These are phyloP conservation scores for Penicillium janthinellum DNA, from an alignment of 2,329 filamentous ascomycete species.

Conservation along the genomic window DNA sequence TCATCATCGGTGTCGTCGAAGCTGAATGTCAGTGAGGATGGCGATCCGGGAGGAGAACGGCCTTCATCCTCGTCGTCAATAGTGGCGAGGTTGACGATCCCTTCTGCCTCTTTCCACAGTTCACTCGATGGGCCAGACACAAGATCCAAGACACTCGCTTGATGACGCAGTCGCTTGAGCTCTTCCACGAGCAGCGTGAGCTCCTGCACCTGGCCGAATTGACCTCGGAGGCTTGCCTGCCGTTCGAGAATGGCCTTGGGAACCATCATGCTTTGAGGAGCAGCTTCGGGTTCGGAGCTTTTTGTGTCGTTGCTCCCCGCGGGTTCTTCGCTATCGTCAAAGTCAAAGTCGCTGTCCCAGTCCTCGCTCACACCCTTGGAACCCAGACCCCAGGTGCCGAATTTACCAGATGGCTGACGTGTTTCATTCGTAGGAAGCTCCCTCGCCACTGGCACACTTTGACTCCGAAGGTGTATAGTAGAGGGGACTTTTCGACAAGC, in stretches of 20 bases:
- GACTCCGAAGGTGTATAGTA: slow-evolving; percentile 64
- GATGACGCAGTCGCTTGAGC: slow-evolving; percentile 61
- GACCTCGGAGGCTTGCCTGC: slow-evolving; percentile 65
- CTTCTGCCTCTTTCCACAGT: slow-evolving; percentile 66
- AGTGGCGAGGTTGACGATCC: slow-evolving; percentile 67
- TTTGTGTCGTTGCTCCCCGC: slow-evolving; percentile 46
- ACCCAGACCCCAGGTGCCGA: slow-evolving; percentile 67
- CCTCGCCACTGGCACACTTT: slow-evolving; percentile 64
- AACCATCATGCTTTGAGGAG: slow-evolving; percentile 49
- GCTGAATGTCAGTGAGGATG: slow-evolving; percentile 60
- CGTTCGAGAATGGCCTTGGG: slow-evolving; percentile 65
- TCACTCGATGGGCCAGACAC: slow-evolving; percentile 55
- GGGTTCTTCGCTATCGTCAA: slow-evolving; percentile 55
- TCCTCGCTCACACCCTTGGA: slow-evolving; percentile 68
- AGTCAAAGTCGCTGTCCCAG: slow-evolving; percentile 70
- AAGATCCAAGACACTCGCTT: slow-evolving; percentile 57
- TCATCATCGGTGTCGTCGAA: slow-evolving; percentile 61
- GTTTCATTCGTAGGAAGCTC: slow-evolving; percentile 52
- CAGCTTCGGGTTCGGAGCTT: slow-evolving; percentile 21
- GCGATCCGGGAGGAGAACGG: slow-evolving; percentile 53
- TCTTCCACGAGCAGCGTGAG: slow-evolving; percentile 67
- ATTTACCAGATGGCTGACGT: slow-evolving; percentile 58
- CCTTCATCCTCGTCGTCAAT: slow-evolving; percentile 62
- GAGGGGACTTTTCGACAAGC: slow-evolving; percentile 60
- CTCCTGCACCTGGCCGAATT: slow-evolving; percentile 65